phyloP scores from a whole-genome alignment of 2,329 filamentous ascomycete genomes.

The Microascus cirrosus region DNA sequence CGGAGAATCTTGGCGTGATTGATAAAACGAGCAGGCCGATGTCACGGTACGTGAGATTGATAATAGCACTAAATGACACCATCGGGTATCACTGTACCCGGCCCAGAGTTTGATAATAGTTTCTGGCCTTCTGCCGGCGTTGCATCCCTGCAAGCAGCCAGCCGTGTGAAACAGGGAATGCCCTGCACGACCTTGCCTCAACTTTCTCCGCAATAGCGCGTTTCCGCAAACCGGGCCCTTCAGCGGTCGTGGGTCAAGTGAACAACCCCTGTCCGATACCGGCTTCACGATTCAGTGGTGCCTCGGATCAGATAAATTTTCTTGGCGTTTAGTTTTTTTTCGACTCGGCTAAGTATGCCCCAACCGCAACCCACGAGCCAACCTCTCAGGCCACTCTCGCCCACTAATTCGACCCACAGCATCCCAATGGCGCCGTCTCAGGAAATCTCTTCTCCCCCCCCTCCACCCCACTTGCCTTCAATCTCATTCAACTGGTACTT shows the following conservation, averaged over 20 bases:
- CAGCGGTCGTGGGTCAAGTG: background rate
- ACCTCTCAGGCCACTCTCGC: background rate
- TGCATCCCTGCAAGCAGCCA: background rate
- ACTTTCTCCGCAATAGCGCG: background rate
- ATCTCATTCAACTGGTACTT: too few relatives aligned
- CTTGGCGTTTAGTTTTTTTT: background rate
- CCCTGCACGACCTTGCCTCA: background rate
- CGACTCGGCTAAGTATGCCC: too few relatives aligned
- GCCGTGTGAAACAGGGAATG: background rate
- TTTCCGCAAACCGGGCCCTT: background rate
- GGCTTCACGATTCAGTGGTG: background rate
- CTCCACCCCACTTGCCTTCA: too few relatives aligned
- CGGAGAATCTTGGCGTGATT: slow-evolving; percentile 1
- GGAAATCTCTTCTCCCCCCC: too few relatives aligned
- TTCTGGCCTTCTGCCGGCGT: too few relatives aligned
- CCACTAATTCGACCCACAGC: background rate
- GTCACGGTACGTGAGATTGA: too few relatives aligned
- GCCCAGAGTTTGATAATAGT: too few relatives aligned
- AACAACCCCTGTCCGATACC: slow-evolving; percentile 1
- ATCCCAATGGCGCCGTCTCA: too few relatives aligned
- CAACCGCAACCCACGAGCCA: background rate
- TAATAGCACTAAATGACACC: too few relatives aligned
- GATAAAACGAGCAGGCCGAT: background rate
- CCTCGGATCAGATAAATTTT: slow-evolving; percentile 25
- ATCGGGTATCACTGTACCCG: too few relatives aligned